phyloP scores from a whole-genome alignment of 495 filamentous ascomycete genomes.

The Penicillium paradoxum region DNA sequence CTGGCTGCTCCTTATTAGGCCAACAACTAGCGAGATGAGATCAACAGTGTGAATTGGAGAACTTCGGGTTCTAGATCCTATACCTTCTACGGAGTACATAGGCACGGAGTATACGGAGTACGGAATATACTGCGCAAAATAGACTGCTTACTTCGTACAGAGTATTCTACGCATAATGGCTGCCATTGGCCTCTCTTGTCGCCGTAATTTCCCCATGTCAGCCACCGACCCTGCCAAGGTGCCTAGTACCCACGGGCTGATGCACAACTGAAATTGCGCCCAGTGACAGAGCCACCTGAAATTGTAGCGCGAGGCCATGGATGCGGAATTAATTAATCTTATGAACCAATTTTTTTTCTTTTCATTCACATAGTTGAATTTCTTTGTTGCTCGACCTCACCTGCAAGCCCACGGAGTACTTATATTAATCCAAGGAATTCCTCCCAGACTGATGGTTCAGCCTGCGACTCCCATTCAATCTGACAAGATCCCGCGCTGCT shows the following conservation, averaged over 20 bases:
- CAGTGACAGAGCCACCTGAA: background rate
- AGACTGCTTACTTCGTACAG: too few species aligned
- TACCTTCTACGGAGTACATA: background rate
- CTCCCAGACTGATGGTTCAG: too few species aligned
- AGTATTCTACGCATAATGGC: background rate
- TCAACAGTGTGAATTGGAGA: background rate
- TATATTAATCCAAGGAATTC: too few species aligned
- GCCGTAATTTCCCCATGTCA: slow-evolving; percentile 4
- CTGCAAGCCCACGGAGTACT: background rate
- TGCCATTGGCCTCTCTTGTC: background rate
- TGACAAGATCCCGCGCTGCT: background rate
- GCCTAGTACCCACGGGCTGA: background rate
- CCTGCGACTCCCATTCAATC: background rate
- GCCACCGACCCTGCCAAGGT: background rate
- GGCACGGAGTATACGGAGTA: background rate
- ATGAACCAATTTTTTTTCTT: slow-evolving; percentile 2
- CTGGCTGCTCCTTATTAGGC: slow-evolving; percentile 6
- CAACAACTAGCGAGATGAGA: slow-evolving; percentile 4
- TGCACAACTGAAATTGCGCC: background rate
- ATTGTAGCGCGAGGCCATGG: background rate
- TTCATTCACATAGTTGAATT: background rate
- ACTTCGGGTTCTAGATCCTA: background rate
- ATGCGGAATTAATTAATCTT: background rate
- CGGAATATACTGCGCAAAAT: too few species aligned
- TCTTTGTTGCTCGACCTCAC: background rate